These are phyloP conservation scores for Monilinia vaccinii-corymbosi DNA, from an alignment of 2,329 filamentous ascomycete genomes.

Conservation along the genomic window DNA sequence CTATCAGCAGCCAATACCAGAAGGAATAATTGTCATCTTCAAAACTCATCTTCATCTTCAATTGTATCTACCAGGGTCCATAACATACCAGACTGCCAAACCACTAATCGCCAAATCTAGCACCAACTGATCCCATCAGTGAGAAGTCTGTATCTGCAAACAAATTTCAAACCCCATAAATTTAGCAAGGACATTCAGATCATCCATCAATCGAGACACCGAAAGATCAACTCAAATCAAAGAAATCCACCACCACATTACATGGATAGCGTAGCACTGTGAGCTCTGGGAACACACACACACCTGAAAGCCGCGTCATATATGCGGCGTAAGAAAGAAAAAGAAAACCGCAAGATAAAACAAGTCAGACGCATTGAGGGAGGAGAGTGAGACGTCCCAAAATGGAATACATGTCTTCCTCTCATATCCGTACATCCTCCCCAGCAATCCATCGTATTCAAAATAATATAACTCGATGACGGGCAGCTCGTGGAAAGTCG, in stretches of 20 bases:
- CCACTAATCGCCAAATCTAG: too few species aligned
- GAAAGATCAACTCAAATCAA: background rate
- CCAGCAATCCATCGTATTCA: background rate
- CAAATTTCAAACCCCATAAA: background rate
- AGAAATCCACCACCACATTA: background rate
- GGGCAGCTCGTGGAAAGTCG: background rate
- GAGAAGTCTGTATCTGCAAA: background rate
- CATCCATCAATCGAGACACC: too few species aligned
- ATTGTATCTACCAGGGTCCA: too few species aligned
- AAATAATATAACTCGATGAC: background rate
- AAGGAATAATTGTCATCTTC: too few species aligned
- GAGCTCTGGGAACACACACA: background rate
- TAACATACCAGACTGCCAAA: too few species aligned
- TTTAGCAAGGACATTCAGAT: background rate
- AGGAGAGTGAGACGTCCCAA: background rate
- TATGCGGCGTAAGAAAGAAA: background rate
- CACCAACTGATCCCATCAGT: background rate
- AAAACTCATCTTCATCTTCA: too few species aligned
- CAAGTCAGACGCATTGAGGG: background rate
- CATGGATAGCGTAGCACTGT: background rate
- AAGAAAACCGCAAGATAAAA: background rate
- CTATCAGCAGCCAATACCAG: background rate
- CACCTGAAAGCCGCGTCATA: background rate
- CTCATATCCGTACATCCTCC: background rate
- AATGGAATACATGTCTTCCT: background rate